These are phyloP conservation scores for Arthromyces matolae DNA, from an alignment of 768 basidiomycete species.

Conservation along the genomic window DNA sequence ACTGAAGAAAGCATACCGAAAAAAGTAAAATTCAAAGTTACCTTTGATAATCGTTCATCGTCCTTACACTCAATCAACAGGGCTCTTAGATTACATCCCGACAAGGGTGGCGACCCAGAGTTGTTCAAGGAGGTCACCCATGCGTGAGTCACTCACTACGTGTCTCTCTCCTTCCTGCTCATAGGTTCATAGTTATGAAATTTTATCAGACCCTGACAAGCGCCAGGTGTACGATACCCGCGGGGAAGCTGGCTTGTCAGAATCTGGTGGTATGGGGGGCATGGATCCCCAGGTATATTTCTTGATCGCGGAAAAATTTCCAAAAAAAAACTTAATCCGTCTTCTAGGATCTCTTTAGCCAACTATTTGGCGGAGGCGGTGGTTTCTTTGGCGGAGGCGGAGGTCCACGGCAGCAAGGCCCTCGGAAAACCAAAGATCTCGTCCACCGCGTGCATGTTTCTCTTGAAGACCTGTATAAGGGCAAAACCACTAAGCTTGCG, in stretches of 20 bases:
- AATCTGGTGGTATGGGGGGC: conserved; percentile 86
- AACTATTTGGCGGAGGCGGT: conserved; percentile 80
- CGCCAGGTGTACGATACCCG: conserved; percentile 81
- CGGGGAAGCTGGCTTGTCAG: conserved; percentile 88
- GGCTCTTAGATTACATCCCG: conserved; percentile 81
- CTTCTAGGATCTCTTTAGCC: conserved; percentile 87
- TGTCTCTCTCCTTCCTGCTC: conserved; percentile 5
- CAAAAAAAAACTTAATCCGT: conserved; percentile 1
- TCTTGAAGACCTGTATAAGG: conserved; percentile 98
- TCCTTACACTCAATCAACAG: conserved; percentile 33
- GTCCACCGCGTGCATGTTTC: conserved; percentile 94
- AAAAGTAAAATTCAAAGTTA: conserved; percentile 55
- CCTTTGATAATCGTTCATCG: conserved; percentile 4
- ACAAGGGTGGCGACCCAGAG: conserved; percentile 96
- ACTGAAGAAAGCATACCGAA: conserved; percentile 94
- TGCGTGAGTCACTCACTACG: conserved; percentile 57
- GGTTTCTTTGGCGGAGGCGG: conserved; percentile 74
- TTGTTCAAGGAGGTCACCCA: conserved; percentile 96
- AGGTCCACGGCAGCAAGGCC: conserved; percentile 56
- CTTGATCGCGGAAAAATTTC: neutral
- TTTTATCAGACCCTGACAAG: conserved; percentile 85
- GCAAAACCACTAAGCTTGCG: conserved; percentile 97
- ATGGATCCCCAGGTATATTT: conserved; percentile 88
- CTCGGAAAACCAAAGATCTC: conserved; percentile 95
- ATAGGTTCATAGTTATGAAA: conserved; percentile 66